Base-by-base conservation (phyloP, 1,284 basidiomycete genomes). In the Fomes fomentarius region DNA sequence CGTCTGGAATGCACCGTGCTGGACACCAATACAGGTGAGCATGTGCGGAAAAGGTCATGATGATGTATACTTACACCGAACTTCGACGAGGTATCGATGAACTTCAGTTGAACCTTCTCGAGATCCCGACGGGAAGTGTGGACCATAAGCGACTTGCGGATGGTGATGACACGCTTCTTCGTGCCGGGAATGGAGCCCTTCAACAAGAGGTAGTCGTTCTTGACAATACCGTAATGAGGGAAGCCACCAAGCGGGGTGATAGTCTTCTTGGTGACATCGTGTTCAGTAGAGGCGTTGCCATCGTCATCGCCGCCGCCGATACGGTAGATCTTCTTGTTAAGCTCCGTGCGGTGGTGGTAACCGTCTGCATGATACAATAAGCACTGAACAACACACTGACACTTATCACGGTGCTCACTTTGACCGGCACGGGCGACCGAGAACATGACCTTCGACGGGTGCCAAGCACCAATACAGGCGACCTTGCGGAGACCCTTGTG, bases 401-500 rank as follows among this genome's bases (percentile, higher is more conserved):
- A 26, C 34, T 17, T 2, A 19, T 2, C 21, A 24, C 42, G 28
- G 41, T 41, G 77, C 89, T 58, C 68, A 93, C 91, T 92, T 89
- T 99, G 96, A 94, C 97, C 97, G 64, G 97, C 95, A 83, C 97
- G 96, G 58, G 96, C 96, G 66, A 99, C 97, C 45, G 95, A 97
- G 89, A 94, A 99, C 96, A 98, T 98, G 85, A 98, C 96, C 79
- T 95, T 96, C 63, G 93, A 92, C 71, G 94, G 95, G 85, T 97
- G 95, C 95, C 95, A 97, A 72, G 95, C 95, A 83, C 96, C 96
- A 70, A 99, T 98, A 90, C 97, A 99, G 74, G 96, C 96, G 66
- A 98, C 95, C 81, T 98, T 98, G 76, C 96, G 93, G 68, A 98
- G 92, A 93, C 96, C 96, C 79, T 96, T 96, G 88, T 99, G 96